Evolutionary conservation across 805 yeast genomes (phyloP), one percentile per base, ranked within the genome.

Genomic region (Metschnikowia hibisci): DNA sequence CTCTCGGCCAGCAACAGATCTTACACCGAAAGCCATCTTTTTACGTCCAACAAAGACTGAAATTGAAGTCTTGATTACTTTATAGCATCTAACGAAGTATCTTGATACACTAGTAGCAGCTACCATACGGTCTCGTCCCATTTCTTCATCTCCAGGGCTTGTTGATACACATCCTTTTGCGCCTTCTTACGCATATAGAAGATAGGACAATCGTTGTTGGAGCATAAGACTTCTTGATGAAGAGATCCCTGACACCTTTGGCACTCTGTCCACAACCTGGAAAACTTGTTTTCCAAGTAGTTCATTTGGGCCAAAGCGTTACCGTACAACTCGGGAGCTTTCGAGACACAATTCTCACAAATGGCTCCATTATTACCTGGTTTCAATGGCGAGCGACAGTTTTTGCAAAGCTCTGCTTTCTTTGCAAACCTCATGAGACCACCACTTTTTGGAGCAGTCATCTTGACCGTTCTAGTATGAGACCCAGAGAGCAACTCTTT

Each of bases 201-300:
- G 29, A 93, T 93, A 1, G 97, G 96, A 67, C 99, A 93, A 63
- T 93, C 98, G 53, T 90, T 89, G 53, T 91, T 88, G 0, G 96
- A 82, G 63, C 99, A 93, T 18, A 91, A 70, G 3, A 93, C 98
- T 54, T 93, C 98, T 64, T 89, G 96, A 56, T 93, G 97, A 42
- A 95, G 68, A 20, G 93, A 86, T 0, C 98, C 98, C 55, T 95
- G 97, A 63, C 99, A 93, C 46, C 97, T 72, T 67, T 93, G 99
- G 62, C 99, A 95, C 60, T 93, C 96, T 0, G 98, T 91, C 99
- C 99, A 93, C 49, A 93, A 67, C 51, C 95, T 73, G 3, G 96
- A 82, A 56, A 88, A 93, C 53, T 84, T 82, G 46, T 80, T 77
- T 60, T 93, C 96, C 46, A 91, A 66, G 33, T 79, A 81, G 59